Conservation (phyloP, 1,139 yeast species). For the Tardiomyces depauwii region DNA sequence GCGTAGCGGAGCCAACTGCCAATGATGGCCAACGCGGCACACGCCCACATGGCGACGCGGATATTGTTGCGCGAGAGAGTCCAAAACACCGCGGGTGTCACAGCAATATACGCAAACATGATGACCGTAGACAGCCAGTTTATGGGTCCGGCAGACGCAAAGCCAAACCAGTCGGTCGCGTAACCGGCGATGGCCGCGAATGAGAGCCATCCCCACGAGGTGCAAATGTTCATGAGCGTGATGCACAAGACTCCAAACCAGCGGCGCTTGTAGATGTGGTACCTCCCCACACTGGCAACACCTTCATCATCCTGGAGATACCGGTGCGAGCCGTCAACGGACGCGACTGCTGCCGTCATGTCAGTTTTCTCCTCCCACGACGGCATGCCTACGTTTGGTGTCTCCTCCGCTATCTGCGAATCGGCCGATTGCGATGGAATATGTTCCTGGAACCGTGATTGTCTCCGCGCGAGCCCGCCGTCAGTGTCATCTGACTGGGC, state of each 20-base stretch:
- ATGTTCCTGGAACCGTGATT: not conserved
- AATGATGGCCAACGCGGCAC: slow-evolving; percentile 17
- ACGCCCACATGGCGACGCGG: slow-evolving; percentile 15
- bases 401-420: not conserved
- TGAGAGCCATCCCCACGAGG: slow-evolving; percentile 28
- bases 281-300: not conserved
- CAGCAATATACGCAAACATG: slow-evolving; percentile 21
- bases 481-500: too few relatives aligned
- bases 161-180: slow-evolving; percentile 16
- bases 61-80: slow-evolving; percentile 13
- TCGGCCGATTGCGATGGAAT: not conserved
- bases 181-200: slow-evolving; percentile 24
- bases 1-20: slow-evolving; percentile 26
- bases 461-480: not conserved
- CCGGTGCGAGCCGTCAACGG: too few relatives aligned
- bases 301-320: not conserved
- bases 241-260: slow-evolving; percentile 25
- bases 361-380: not conserved
- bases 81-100: slow-evolving; percentile 21
- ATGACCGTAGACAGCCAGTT: slow-evolving; percentile 28
- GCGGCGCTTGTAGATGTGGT: slow-evolving; percentile 18
- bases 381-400: not conserved
- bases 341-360: too few relatives aligned
- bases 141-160: slow-evolving; percentile 21
- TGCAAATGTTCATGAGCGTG: slow-evolving; percentile 22